phyloP scores from a whole-genome alignment of 441 rosid species.

The Populus tomentosa region DNA sequence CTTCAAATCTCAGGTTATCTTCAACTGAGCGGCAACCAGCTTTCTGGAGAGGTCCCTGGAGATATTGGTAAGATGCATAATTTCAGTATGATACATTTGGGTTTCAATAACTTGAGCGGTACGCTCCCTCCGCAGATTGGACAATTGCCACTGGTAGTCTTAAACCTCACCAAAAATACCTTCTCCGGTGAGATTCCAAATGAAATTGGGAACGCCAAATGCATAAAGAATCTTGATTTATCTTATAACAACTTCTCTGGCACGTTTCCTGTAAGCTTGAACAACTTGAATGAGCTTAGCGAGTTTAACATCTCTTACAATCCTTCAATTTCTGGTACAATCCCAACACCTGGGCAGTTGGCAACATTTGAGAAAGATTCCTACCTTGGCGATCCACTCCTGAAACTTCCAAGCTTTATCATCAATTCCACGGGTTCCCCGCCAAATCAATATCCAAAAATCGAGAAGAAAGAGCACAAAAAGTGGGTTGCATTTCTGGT shows the following conservation, averaged over 20 bases:
- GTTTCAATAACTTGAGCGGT: slow-evolving; percentile 50
- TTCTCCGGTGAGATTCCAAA: slow-evolving; percentile 65
- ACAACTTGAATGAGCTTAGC: slow-evolving; percentile 47
- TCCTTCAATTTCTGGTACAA: slow-evolving; percentile 54
- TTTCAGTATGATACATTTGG: slow-evolving; percentile 68
- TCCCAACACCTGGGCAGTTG: slow-evolving; percentile 77
- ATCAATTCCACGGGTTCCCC: neutral
- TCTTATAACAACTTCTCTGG: slow-evolving; percentile 84
- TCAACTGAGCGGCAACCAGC: slow-evolving; percentile 63
- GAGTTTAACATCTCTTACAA: slow-evolving; percentile 86
- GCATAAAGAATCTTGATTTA: slow-evolving; percentile 73
- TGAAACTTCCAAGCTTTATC: slow-evolving; percentile 49
- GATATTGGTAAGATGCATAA: slow-evolving; percentile 54
- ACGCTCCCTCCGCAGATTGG: slow-evolving; percentile 54
- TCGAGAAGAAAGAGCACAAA: slow-evolving; percentile 5
- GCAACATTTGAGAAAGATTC: slow-evolving; percentile 67
- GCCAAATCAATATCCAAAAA: neutral
- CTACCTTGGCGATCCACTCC: slow-evolving; percentile 67
- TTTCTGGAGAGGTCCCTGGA: slow-evolving; percentile 62
- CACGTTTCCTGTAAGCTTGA: slow-evolving; percentile 54
- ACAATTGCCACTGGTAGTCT: slow-evolving; percentile 59
- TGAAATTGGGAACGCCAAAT: slow-evolving; percentile 53
- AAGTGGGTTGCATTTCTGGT: slow-evolving; percentile 24
- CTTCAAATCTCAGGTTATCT: slow-evolving; percentile 63
- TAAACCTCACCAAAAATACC: slow-evolving; percentile 52